Evolutionary conservation across 495 filamentous ascomycete species (phyloP).

Genomic region (Aspergillus asperescens): DNA sequence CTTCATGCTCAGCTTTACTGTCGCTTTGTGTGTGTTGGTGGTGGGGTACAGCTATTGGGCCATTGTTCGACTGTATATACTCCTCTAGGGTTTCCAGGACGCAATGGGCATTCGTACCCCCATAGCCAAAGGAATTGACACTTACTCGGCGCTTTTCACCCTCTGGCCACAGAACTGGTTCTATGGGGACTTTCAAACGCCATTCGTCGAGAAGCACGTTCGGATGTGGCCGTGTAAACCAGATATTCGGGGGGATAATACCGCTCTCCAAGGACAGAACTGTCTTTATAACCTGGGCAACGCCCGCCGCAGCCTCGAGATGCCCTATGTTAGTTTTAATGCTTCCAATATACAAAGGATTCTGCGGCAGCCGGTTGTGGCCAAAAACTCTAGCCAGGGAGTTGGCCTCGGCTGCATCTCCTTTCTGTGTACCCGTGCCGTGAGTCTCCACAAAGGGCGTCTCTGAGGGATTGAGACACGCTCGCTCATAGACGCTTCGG

Average conservation of each 20-base stretch:
- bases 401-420: constrained; percentile 36
- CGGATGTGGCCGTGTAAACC: neutral
- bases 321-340: constrained; percentile 53
- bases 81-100: constrained; percentile 1
- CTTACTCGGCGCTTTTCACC: constrained; percentile 18
- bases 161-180: constrained; percentile 27
- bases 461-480: constrained; percentile 13
- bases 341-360: neutral
- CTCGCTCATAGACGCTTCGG: constrained; percentile 24
- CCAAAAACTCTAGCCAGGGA: constrained; percentile 42
- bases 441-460: constrained; percentile 31
- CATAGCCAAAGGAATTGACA: constrained; percentile 34
- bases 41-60: too few species aligned
- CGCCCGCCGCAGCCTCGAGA: neutral
- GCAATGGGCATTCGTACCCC: constrained; percentile 27
- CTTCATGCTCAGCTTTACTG: too few species aligned
- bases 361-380: constrained; percentile 17
- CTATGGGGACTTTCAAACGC: constrained; percentile 15
- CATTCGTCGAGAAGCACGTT: neutral
- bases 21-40: too few species aligned
- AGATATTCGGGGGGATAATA: constrained; percentile 26
- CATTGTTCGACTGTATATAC: too few species aligned
- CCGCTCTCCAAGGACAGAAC: constrained; percentile 43
- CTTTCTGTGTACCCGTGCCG: constrained; percentile 35
- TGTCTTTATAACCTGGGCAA: constrained; percentile 39